A percentile compares a stretch with the other conserved stretches of the same genome.
phyloP scores from a whole-genome alignment of 2,329 filamentous ascomycete genomes.

The Cytospora schulzeri region DNA sequence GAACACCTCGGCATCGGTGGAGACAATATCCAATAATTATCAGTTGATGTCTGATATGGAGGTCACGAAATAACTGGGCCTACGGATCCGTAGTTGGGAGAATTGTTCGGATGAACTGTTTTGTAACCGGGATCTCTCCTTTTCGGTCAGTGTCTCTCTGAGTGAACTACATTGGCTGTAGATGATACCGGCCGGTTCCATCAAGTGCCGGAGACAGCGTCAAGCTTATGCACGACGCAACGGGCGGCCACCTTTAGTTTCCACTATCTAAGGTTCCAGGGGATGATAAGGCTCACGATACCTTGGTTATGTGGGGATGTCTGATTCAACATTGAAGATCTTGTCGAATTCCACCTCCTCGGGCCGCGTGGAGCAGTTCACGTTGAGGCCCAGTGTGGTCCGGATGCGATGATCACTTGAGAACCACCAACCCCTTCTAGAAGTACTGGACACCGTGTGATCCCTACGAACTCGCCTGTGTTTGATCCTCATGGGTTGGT shows the following conservation, averaged over 20 bases:
- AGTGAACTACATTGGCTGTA: too few species aligned
- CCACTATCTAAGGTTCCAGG: not conserved
- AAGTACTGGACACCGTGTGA: not conserved
- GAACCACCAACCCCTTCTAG: not conserved
- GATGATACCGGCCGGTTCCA: not conserved
- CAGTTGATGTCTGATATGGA: conserved; percentile 2
- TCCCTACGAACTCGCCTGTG: not conserved
- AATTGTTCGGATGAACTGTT: conserved; percentile 5
- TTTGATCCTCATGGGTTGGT: not conserved
- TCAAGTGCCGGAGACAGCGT: not conserved
- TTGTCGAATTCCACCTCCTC: not conserved
- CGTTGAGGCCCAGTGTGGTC: not conserved
- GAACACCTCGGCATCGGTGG: conserved; percentile 4
- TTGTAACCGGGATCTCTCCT: not conserved
- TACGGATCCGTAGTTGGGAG: conserved; percentile 7
- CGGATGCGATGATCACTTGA: not conserved
- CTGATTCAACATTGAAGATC: not conserved
- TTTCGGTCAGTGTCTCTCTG: too few species aligned
- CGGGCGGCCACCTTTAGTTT: not conserved
- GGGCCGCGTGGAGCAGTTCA: not conserved
- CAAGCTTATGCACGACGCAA: not conserved
- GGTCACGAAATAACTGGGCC: conserved; percentile 16
- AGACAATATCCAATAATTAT: conserved; percentile 7
- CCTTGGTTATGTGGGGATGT: not conserved
- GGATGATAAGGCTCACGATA: not conserved